A percentile compares a stretch with the other conserved stretches of the same genome.
Conservation (phyloP, 495 filamentous ascomycete genomes). For the Corynascus novoguineensis region DNA sequence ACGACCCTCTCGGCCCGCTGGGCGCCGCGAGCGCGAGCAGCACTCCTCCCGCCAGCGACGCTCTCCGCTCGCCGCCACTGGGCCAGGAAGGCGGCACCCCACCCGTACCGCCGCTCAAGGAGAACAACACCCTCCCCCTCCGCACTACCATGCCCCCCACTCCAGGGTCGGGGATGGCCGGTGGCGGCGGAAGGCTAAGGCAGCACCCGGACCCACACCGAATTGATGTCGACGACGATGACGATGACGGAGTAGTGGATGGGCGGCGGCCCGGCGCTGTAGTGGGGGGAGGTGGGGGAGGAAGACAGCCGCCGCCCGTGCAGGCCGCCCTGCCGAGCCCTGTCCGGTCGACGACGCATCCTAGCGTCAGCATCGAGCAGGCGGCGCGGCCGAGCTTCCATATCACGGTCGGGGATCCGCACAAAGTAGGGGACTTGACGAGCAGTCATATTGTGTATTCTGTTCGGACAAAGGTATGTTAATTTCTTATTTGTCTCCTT, state of each 20-base stretch:
- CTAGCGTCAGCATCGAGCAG: constrained; percentile 81
- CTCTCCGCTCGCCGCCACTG: constrained; percentile 20
- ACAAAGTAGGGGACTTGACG: constrained; percentile 94
- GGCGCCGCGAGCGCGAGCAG: constrained; percentile 63
- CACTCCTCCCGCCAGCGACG: constrained; percentile 42
- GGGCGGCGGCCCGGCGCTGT: no score
- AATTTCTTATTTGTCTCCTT: background rate
- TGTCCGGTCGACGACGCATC: constrained; percentile 59
- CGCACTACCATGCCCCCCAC: constrained; percentile 46
- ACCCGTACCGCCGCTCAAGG: constrained; percentile 81
- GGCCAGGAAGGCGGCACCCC: constrained; percentile 35
- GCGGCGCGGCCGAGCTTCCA: constrained; percentile 85
- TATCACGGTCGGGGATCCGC: constrained; percentile 92
- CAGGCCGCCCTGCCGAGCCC: constrained; percentile 54
- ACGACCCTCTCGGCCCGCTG: constrained; percentile 83
- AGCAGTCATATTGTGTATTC: constrained; percentile 97
- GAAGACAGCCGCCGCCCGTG: constrained; percentile 68
- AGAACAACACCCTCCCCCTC: constrained; percentile 55
- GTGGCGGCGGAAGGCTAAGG: constrained; percentile 38
- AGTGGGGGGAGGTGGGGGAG: constrained; percentile 32
- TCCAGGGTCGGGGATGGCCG: background rate
- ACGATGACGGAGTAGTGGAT: constrained; percentile 14
- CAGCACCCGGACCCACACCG: constrained; percentile 44
- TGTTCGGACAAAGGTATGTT: constrained; percentile 81
- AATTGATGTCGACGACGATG: constrained; percentile 64